These are phyloP conservation scores for Sporothrix pseudoabietina DNA, from an alignment of 2,329 filamentous ascomycete genomes.

Conservation along the genomic window DNA sequence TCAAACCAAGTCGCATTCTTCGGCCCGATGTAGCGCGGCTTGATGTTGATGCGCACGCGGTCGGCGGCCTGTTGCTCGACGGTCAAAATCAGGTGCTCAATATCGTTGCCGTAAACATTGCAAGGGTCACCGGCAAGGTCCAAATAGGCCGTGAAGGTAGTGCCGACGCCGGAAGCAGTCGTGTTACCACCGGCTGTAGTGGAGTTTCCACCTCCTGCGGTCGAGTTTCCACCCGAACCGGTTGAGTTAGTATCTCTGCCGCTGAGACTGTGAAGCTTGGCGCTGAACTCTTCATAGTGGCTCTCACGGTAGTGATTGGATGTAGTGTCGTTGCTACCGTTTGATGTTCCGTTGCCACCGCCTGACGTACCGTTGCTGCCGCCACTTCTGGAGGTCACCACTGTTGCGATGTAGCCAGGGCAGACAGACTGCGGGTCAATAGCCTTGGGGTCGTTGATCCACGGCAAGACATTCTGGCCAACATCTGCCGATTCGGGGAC, in stretches of 20 bases:
- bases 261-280: conserved; percentile 44
- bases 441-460: conserved; percentile 65
- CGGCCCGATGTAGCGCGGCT: conserved; percentile 61
- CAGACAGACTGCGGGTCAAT: conserved; percentile 65
- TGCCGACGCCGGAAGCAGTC: not conserved
- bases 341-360: not conserved
- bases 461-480: conserved; percentile 58
- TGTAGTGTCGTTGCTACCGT: conserved; percentile 4
- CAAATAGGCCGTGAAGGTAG: conserved; percentile 65
- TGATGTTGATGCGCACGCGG: conserved; percentile 70
- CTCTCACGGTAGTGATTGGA: conserved; percentile 2
- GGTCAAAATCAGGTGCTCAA: conserved; percentile 65
- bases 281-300: not conserved
- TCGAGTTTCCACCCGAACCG: not conserved
- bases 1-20: conserved; percentile 68
- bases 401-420: conserved; percentile 68
- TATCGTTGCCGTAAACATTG: conserved; percentile 76
- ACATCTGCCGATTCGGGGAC: conserved; percentile 50
- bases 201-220: not conserved
- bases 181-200: not conserved
- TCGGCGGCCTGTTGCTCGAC: conserved; percentile 56
- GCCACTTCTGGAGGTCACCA: conserved; percentile 47
- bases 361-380: not conserved
- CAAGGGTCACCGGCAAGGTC: conserved; percentile 69
- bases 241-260: conserved; percentile 12